Conservation (phyloP, 169 alveolate species). For the Besnoitia besnoiti region DNA sequence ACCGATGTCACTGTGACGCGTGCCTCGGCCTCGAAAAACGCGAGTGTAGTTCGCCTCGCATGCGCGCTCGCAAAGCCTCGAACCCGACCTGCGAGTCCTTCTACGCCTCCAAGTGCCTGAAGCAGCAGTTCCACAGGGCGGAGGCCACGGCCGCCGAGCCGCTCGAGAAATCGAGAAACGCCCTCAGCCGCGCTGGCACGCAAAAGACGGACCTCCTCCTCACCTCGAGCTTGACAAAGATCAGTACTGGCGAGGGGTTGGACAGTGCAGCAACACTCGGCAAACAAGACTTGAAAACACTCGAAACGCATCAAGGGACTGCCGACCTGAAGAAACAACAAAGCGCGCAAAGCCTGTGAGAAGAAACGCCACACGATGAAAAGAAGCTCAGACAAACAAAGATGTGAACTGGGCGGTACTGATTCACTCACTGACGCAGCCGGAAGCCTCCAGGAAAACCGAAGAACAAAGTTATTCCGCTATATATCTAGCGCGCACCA, state of each 20-base stretch:
- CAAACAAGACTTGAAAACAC: background rate
- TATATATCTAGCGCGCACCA: too few species aligned
- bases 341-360: background rate
- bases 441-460: too few species aligned
- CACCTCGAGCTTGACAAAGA: background rate
- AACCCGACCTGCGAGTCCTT: conserved; percentile 25
- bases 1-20: conserved; percentile 35
- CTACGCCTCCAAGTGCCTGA: conserved; percentile 38
- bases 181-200: background rate
- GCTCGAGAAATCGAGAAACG: too few species aligned
- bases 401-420: too few species aligned
- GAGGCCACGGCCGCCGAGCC: background rate
- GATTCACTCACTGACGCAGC: too few species aligned
- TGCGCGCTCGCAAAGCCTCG: background rate
- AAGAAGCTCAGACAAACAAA: too few species aligned
- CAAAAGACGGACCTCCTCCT: background rate
- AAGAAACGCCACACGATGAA: too few species aligned
- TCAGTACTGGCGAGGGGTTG: background rate
- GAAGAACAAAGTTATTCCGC: too few species aligned
- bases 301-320: background rate
- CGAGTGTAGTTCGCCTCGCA: conserved; percentile 19
- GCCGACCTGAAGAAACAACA: background rate
- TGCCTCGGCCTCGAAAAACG: background rate
- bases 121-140: background rate
- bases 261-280: background rate